These are phyloP conservation scores for Epithemia pelagica DNA, from an alignment of 108 stramenopile species.

Conservation along the genomic window DNA sequence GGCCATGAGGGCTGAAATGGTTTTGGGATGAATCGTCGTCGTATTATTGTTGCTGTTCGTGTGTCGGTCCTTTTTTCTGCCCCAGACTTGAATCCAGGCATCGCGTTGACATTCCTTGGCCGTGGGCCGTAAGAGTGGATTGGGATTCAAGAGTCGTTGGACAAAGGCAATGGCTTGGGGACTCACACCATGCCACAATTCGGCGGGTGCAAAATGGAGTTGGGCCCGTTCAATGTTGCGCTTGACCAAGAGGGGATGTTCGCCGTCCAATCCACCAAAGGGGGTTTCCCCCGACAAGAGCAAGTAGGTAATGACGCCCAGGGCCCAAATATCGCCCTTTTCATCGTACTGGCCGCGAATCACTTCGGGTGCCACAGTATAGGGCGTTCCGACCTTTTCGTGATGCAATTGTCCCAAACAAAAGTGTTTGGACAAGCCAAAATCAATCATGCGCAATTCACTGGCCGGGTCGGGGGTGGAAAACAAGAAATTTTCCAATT, in stretches of 20 bases:
- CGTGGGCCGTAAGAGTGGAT: constrained; percentile 59
- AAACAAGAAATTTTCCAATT: constrained; percentile 45
- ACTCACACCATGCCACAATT: constrained; percentile 70
- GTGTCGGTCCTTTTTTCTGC: constrained; percentile 20
- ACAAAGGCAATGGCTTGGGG: constrained; percentile 65
- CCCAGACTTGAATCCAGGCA: constrained; percentile 54
- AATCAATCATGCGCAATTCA: constrained; percentile 80
- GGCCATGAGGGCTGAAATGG: constrained; percentile 54
- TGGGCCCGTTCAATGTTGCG: constrained; percentile 13
- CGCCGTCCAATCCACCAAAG: constrained; percentile 81
- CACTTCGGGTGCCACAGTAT: constrained; percentile 88
- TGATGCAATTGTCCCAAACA: constrained; percentile 52
- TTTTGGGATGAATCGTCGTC: constrained; percentile 48
- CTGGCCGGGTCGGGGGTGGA: constrained; percentile 27
- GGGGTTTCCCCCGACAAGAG: constrained; percentile 79
- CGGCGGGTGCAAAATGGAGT: constrained; percentile 53
- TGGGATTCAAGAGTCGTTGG: constrained; percentile 40
- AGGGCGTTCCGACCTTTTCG: constrained; percentile 80
- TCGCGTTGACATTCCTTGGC: constrained; percentile 59
- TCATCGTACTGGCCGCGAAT: constrained; percentile 75
- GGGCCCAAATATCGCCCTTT: constrained; percentile 77
- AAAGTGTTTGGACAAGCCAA: constrained; percentile 86
- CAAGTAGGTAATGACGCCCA: constrained; percentile 86
- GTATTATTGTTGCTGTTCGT: too few species aligned
- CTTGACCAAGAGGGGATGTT: constrained; percentile 29